phyloP scores from a whole-genome alignment of 1,284 basidiomycete species.

The Naganishia albida region DNA sequence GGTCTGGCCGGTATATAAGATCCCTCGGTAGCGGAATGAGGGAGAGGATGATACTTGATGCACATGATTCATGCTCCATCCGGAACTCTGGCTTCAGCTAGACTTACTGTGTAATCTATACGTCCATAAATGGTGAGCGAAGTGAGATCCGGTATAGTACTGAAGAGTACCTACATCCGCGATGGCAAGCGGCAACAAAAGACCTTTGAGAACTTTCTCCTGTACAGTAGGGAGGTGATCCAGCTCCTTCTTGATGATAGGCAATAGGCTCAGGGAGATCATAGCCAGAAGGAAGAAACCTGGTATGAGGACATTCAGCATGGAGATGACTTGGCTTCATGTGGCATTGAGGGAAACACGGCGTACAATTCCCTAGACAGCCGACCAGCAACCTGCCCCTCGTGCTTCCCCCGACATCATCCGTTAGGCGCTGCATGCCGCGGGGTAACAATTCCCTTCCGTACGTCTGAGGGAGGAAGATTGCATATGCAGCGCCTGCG shows the following conservation, averaged over 20 bases:
- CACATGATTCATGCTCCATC: not conserved
- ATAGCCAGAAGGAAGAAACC: slow-evolving; percentile 54
- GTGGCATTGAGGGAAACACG: not conserved
- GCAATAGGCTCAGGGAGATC: slow-evolving; percentile 49
- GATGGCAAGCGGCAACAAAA: slow-evolving; percentile 49
- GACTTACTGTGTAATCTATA: slow-evolving; percentile 33
- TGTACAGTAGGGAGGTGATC: slow-evolving; percentile 35
- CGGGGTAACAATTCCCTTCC: slow-evolving; percentile 45
- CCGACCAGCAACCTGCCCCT: slow-evolving; percentile 48
- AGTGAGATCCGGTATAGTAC: slow-evolving; percentile 32
- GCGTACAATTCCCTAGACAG: slow-evolving; percentile 50
- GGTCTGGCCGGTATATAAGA: slow-evolving; percentile 37
- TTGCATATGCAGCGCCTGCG: slow-evolving; percentile 49
- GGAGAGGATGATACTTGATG: slow-evolving; percentile 41
- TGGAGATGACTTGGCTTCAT: not conserved
- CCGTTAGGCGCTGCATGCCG: slow-evolving; percentile 38
- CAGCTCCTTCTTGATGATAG: slow-evolving; percentile 42
- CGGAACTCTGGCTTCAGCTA: not conserved
- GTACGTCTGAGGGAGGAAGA: slow-evolving; percentile 46
- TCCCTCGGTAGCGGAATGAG: slow-evolving; percentile 43
- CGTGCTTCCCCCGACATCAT: slow-evolving; percentile 38
- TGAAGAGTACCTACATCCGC: slow-evolving; percentile 48
- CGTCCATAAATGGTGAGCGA: not conserved
- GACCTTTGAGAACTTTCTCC: slow-evolving; percentile 44
- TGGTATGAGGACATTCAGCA: slow-evolving; percentile 26